Evolutionary conservation across 495 filamentous ascomycete species (phyloP).

Genomic region (Thermochaetoides thermophila): DNA sequence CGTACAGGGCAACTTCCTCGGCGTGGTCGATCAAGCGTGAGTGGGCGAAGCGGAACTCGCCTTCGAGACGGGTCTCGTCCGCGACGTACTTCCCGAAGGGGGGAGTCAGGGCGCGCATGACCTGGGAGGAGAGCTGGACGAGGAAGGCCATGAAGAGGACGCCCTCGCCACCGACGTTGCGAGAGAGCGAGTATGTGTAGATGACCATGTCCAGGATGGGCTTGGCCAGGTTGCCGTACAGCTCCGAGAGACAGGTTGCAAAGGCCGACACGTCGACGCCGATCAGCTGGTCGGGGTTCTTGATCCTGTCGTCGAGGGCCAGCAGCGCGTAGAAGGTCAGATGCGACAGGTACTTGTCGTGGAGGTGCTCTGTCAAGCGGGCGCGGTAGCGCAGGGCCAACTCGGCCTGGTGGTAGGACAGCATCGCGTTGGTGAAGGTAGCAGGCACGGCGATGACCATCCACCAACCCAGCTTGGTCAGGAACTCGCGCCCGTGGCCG

Average conservation of each 20-base stretch:
- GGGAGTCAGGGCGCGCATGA: slow-evolving; percentile 92
- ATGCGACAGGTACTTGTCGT: slow-evolving; percentile 81
- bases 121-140: slow-evolving; percentile 79
- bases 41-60: slow-evolving; percentile 92
- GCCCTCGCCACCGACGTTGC: slow-evolving; percentile 87
- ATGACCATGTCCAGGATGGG: slow-evolving; percentile 89
- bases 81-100: slow-evolving; percentile 97
- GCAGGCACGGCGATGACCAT: slow-evolving; percentile 96
- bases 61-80: slow-evolving; percentile 85
- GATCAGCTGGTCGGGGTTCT: slow-evolving; percentile 95
- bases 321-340: slow-evolving; percentile 98
- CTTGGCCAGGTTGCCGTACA: slow-evolving; percentile 97
- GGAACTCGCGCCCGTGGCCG: slow-evolving; percentile 81
- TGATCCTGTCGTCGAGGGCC: slow-evolving; percentile 90
- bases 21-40: slow-evolving; percentile 86
- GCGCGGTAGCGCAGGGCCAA: slow-evolving; percentile 85
- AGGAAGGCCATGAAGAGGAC: slow-evolving; percentile 86
- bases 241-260: slow-evolving; percentile 82
- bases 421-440: slow-evolving; percentile 97
- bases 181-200: slow-evolving; percentile 85
- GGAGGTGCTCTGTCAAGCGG: slow-evolving; percentile 79
- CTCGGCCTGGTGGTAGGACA: slow-evolving; percentile 96
- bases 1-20: slow-evolving; percentile 87
- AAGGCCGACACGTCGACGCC: slow-evolving; percentile 93
- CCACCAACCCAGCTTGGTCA: slow-evolving; percentile 89